Evolutionary conservation across 2,329 filamentous ascomycete genomes (phyloP), one percentile per base, ranked within the genome.

Genomic region (Microcyclospora tardicrescens): DNA sequence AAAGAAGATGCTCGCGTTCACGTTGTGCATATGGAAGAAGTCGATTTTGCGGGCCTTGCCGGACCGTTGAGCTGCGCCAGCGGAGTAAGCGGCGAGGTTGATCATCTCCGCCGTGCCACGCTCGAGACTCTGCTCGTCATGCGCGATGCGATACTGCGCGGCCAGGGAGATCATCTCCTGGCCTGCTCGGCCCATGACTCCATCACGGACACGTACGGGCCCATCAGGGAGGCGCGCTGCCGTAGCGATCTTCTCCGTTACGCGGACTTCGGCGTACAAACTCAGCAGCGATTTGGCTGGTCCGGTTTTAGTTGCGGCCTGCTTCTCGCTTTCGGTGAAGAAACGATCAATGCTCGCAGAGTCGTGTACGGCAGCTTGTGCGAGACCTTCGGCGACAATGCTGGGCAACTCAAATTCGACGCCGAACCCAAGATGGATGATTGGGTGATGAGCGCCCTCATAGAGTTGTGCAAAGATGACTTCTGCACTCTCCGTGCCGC

Each of bases 381-480:
- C 83, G 14, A 93, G 71, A 1, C 66, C 84, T 60, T 86, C 73
- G 8, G 84, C 83, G 15, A 93, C 69, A 41, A 93, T 76, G 33
- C 80, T 81, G 2, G 83, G 83, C 54, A 91, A 83, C 10, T 70
- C 58, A 64, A 84, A 93, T 55, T 93, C 84, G 30, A 93, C 56
- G 6, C 81, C 85, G 54, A 84, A 93, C 34, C 84, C 81, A 16
- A 91, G 69, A 54, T 93, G 84, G 45, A 93, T 86, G 8, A 89
- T 62, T 2, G 84, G 83, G 52, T 93, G 84, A 3, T 85, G 48
- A 43, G 86, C 70, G 0, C 81, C 77, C 14, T 69, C 71, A 52
- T 74, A 84, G 50, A 87, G 61, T 16, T 84, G 69, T 2, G 67
- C 65, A 3, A 86, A 62, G 65, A 93, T 63, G 44, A 78, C 75